Base-by-base conservation (phyloP, 768 basidiomycete species). In the Sporobolomyces pararoseus region DNA sequence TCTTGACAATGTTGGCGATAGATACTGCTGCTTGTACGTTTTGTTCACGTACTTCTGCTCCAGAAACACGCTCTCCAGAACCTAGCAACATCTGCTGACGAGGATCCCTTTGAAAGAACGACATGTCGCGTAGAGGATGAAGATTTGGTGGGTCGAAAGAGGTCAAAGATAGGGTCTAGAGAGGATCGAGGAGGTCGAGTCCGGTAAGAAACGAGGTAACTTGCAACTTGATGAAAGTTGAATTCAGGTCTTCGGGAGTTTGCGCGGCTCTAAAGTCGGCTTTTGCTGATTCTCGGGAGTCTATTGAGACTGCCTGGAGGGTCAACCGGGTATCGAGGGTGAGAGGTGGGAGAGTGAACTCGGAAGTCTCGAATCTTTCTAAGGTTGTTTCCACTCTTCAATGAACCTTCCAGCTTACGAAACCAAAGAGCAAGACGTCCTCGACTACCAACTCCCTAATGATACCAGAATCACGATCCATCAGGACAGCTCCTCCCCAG, bases 1-100 rank as follows among this genome's bases (percentile, higher is more conserved):
- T 95, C 84, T 94, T 96, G 47, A 99, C 87, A 76, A 98, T 89
- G 81, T 99, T 99, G 68, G 96, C 92, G 77, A 99, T 96, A 9
- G 95, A 88, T 78, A 90, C 88, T 53, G 94, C 95, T 52, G 95
- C 96, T 77, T 91, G 85, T 76, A 98, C 95, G 96, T 80, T 69
- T 74, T 73, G 51, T 32, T 65, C 73, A 53, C 65, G 63, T 23
- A 68, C 67, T 68, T 76, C 73, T 10, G 27, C 52, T 44, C 73
- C 72, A 34, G 65, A 66, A 32, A 73, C 63, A 61, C 72, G 72
- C 52, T 73, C 68, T 29, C 72, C 72, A 2, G 61, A 44, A 14
- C 72, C 72, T 57, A 70, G 71, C 44, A 73, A 47, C 46, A 64
- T 63, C n/a, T 54, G 50, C 42, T 57, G 53, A 1, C 71, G 29